Conservation (phyloP, 768 basidiomycete genomes). For the Cyclocybe cylindracea region DNA sequence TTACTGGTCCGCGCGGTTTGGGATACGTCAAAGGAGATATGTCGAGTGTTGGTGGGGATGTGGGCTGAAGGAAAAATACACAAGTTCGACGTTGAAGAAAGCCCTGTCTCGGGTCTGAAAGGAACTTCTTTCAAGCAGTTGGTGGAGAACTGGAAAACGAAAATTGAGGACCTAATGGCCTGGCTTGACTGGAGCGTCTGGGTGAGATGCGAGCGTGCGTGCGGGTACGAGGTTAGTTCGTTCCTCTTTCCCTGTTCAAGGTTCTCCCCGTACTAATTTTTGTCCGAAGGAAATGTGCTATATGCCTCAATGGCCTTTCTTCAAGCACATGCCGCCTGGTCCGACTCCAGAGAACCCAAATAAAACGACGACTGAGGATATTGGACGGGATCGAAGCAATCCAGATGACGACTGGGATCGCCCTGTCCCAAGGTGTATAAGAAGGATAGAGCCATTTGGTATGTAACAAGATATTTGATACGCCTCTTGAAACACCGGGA, state of each 20-base stretch:
- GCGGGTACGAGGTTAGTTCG: slow-evolving; percentile 49
- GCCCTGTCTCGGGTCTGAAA: not conserved
- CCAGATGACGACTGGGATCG: not conserved
- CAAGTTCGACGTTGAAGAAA: slow-evolving; percentile 19
- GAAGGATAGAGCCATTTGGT: slow-evolving; percentile 23
- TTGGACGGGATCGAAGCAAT: not conserved
- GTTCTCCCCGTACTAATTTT: too few species aligned
- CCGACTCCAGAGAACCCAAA: not conserved
- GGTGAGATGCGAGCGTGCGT: slow-evolving; percentile 47
- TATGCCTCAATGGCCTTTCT: slow-evolving; percentile 45
- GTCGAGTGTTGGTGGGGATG: slow-evolving; percentile 42
- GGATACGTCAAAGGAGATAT: slow-evolving; percentile 46
- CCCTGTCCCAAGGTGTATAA: slow-evolving; percentile 28
- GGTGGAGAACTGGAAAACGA: slow-evolving; percentile 30
- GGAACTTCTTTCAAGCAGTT: not conserved
- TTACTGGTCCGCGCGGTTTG: slow-evolving; percentile 29
- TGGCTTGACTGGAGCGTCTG: slow-evolving; percentile 59
- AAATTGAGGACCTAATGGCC: slow-evolving; percentile 37
- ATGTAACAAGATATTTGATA: not conserved
- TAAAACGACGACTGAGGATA: too few species aligned
- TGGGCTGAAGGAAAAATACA: slow-evolving; percentile 43
- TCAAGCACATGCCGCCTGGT: slow-evolving; percentile 3
- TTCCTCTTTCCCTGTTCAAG: too few species aligned
- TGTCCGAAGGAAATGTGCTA: slow-evolving; percentile 40
- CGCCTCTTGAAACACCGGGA: too few species aligned